A percentile compares a stretch with the other conserved stretches of the same genome.
phyloP scores from a whole-genome alignment of 352 stramenopile species.

The Phytophthora ohioensis region DNA sequence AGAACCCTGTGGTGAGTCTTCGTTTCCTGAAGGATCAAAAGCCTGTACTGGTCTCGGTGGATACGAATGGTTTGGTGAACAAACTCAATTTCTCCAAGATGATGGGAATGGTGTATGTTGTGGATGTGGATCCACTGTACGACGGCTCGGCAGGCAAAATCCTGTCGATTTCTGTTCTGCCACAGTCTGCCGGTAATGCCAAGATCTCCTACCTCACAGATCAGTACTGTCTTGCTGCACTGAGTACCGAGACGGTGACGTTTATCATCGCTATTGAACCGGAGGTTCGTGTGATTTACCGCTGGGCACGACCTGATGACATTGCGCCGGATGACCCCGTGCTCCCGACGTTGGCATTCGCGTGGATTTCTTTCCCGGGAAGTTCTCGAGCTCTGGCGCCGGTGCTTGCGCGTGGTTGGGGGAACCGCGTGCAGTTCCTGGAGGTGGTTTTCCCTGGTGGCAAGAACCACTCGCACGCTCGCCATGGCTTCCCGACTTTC shows the following conservation, averaged over 20 bases:
- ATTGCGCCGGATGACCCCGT: slow-evolving; percentile 76
- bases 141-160: slow-evolving; percentile 94
- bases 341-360: slow-evolving; percentile 95
- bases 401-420: slow-evolving; percentile 94
- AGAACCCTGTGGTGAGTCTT: slow-evolving; percentile 89
- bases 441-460: slow-evolving; percentile 85
- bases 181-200: slow-evolving; percentile 79
- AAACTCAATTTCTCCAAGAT: slow-evolving; percentile 96
- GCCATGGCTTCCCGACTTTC: slow-evolving; percentile 95
- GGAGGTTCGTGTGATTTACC: slow-evolving; percentile 94
- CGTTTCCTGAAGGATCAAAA: slow-evolving; percentile 90
- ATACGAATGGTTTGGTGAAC: slow-evolving; percentile 94
- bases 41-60: slow-evolving; percentile 82
- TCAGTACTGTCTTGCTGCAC: slow-evolving; percentile 82
- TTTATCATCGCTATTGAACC: slow-evolving; percentile 97
- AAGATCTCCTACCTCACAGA: slow-evolving; percentile 90
- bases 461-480: slow-evolving; percentile 74
- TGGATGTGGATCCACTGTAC: slow-evolving; percentile 95
- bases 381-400: slow-evolving; percentile 87
- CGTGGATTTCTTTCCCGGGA: slow-evolving; percentile 91
- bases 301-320: slow-evolving; percentile 90
- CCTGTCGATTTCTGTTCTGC: slow-evolving; percentile 82
- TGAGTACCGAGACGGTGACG: slow-evolving; percentile 93
- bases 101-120: slow-evolving; percentile 94
- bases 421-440: slow-evolving; percentile 94